Base-by-base conservation (phyloP, 345 rosid genomes). In the Geranium brycei region DNA sequence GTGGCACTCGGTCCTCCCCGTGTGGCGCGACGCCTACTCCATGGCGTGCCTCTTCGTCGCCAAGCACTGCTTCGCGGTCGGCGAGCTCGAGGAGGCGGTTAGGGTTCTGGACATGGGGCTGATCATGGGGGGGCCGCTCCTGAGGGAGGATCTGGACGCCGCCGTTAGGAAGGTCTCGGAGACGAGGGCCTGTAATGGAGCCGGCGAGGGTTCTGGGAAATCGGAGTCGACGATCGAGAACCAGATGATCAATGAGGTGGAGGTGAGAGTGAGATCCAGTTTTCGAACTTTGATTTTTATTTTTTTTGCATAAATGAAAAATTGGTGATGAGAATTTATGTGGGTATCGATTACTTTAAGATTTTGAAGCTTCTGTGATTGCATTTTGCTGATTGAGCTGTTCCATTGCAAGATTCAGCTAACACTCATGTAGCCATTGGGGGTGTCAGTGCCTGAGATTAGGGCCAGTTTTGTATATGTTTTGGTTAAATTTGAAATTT, bases 11-110 rank as follows among this genome's bases (percentile, higher is more conserved):
- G 97, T 93, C 64, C 86, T 88, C 31, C 97, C 97, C 0, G 84
- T 81, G 1, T 93, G 99, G 99, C 93, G 97, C 16, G 97, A 93
- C 62, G 99, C 99, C 57, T 93, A 86, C 79, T 85, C 96, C 56
- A 82, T 93, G 91, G 88, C 96, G 51, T 90, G 97, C 67, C 84
- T 93, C 62, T 74, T 75, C 66, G 82, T 86, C 61, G 97, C 99
- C 7, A 82, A 76, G 68, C 75, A 81, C 59, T 88, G 85, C 58
- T 83, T 71, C 77, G 69, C 75, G 64, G 78, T 71, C 63, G 84
- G 85, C 2, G 96, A 93, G 75, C 76, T 80, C 31, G 71, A 31
- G 58, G 97, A 90, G 61, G 86, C 96, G 6, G 89, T 90, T 67
- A 84, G 84, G 71, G 86, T 83, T 55, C 75, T 93, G 73, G 99